phyloP scores from a whole-genome alignment of 2,329 filamentous ascomycete genomes.

The Neoscytalidium dimidiatum region DNA sequence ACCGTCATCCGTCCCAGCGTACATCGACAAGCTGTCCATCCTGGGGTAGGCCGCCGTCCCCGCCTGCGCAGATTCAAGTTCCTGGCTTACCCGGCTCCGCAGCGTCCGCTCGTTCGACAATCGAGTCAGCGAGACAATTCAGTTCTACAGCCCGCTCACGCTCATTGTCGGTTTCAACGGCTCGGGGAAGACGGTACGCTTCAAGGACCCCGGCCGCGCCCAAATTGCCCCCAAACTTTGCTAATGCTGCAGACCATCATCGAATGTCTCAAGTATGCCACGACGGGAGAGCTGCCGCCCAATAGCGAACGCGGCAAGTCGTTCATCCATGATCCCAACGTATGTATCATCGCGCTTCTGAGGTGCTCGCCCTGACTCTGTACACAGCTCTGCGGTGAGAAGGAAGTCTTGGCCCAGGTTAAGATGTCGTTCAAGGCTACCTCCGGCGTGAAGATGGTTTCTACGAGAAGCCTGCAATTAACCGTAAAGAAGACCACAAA shows the following conservation, averaged over 20 bases:
- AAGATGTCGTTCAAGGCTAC: constrained; percentile 84
- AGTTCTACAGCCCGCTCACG: constrained; percentile 87
- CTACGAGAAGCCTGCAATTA: constrained; percentile 81
- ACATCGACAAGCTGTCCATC: constrained; percentile 88
- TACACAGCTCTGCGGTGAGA: constrained; percentile 73
- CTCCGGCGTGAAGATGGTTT: constrained; percentile 76
- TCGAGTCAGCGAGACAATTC: constrained; percentile 71
- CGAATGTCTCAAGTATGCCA: constrained; percentile 97
- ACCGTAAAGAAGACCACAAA: constrained; percentile 73
- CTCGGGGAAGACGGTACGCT: constrained; percentile 80
- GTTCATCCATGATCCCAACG: constrained; percentile 96
- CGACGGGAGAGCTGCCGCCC: constrained; percentile 88
- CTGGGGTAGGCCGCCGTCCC: constrained; percentile 57
- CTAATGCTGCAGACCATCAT: constrained; percentile 75
- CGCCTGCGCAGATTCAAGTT: not conserved
- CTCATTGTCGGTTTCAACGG: constrained; percentile 97
- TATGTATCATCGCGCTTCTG: constrained; percentile 34
- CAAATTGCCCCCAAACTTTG: not conserved
- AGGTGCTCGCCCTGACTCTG: constrained; percentile 9
- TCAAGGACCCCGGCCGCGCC: not conserved
- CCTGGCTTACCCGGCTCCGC: not conserved
- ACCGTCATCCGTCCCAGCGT: constrained; percentile 55
- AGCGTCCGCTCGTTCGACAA: constrained; percentile 83
- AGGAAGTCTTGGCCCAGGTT: constrained; percentile 87
- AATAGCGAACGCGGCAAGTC: constrained; percentile 85